Percentiles rank a stretch among this genome's conserved stretches.
Conservation (phyloP, 2,329 filamentous ascomycete species). For the Fusarium acutatum region DNA sequence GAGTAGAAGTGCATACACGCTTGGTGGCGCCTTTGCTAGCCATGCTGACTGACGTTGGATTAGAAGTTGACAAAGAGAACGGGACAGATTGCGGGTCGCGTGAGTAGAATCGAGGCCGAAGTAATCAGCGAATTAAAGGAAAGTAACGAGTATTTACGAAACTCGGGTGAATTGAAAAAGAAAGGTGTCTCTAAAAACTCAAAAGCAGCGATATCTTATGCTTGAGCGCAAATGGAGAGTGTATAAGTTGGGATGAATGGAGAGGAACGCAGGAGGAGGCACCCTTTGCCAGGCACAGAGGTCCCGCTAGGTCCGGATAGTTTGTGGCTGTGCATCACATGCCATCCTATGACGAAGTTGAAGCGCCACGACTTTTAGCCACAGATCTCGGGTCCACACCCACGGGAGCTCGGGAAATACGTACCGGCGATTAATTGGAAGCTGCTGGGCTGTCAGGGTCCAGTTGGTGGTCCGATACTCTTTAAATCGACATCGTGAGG, state of each 20-base stretch:
- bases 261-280: conserved; percentile 27
- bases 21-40: conserved; percentile 78
- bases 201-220: conserved; percentile 7
- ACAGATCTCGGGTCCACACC: not conserved
- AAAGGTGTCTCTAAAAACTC: not conserved
- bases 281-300: conserved; percentile 11
- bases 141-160: not conserved
- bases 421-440: conserved; percentile 22
- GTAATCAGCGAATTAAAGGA: conserved; percentile 2
- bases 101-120: conserved; percentile 10
- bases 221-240: conserved; percentile 13
- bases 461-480: conserved; percentile 30
- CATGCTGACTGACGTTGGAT: conserved; percentile 54
- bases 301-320: conserved; percentile 22
- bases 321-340: conserved; percentile 35
- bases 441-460: conserved; percentile 29
- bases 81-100: conserved; percentile 39
- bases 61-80: conserved; percentile 29
- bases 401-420: conserved; percentile 19
- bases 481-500: conserved; percentile 29
- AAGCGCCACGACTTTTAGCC: conserved; percentile 4
- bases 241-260: conserved; percentile 23
- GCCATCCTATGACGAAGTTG: conserved; percentile 21
- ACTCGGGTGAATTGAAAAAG: conserved; percentile 1
- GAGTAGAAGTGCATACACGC: conserved; percentile 60